phyloP scores from a whole-genome alignment of 2,329 filamentous ascomycete species.

The Orbilia oligospora region DNA sequence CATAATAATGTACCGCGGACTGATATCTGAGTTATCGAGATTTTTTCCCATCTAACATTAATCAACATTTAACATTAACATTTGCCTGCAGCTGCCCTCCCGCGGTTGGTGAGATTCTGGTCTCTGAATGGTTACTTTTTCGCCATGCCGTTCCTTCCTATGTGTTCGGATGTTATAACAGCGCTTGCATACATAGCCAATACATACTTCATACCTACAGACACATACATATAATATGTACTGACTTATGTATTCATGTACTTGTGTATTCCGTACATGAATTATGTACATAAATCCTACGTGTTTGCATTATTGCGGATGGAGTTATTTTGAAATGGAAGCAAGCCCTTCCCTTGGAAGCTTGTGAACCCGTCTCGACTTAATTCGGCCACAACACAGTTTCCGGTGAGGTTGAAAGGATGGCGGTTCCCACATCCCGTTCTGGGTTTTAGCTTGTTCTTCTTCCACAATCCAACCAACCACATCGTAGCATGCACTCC shows the following conservation, averaged over 20 bases:
- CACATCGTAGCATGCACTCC: slow-evolving; percentile 29
- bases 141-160: slow-evolving; percentile 8
- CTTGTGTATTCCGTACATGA: no score
- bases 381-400: slow-evolving; percentile 27
- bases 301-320: slow-evolving; percentile 27
- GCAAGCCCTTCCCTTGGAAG: background rate
- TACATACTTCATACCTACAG: background rate
- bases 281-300: slow-evolving; percentile 4
- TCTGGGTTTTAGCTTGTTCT: slow-evolving; percentile 11
- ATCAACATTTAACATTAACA: no score
- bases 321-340: slow-evolving; percentile 26
- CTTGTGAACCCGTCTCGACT: slow-evolving; percentile 22
- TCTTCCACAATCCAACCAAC: slow-evolving; percentile 17
- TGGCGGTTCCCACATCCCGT: slow-evolving; percentile 35
- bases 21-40: slow-evolving; percentile 35
- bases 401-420: slow-evolving; percentile 26
- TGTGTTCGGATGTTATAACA: slow-evolving; percentile 33
- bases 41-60: slow-evolving; percentile 28
- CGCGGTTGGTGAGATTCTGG: slow-evolving; percentile 27
- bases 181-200: slow-evolving; percentile 39
- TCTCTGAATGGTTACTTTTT: slow-evolving; percentile 41
- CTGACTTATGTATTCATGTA: background rate
- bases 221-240: no score
- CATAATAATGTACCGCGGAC: background rate
- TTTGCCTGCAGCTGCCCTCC: slow-evolving; percentile 46